Conservation (phyloP, 345 rosid species). For the Gossypium raimondii region DNA sequence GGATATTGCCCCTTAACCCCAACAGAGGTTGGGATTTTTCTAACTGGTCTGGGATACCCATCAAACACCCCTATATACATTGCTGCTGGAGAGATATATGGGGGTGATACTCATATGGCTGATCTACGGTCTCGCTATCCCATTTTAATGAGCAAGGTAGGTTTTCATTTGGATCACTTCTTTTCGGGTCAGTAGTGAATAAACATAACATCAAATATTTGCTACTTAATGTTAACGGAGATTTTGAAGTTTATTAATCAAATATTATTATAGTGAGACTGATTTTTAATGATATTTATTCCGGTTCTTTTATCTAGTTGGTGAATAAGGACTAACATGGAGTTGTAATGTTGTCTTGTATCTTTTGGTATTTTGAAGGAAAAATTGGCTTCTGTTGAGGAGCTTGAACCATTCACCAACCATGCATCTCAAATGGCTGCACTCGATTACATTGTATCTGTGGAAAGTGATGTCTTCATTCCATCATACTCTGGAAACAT, state of each 20-base stretch:
- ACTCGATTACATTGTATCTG: slow-evolving; percentile 85
- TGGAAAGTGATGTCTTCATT: slow-evolving; percentile 85
- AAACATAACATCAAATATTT: not conserved
- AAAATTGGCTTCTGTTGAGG: slow-evolving; percentile 62
- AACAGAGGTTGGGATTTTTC: slow-evolving; percentile 79
- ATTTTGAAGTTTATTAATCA: not conserved
- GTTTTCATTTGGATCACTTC: not conserved
- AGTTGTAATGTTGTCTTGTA: not conserved
- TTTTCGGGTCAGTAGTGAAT: not conserved
- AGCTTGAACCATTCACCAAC: slow-evolving; percentile 66
- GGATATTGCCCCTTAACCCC: slow-evolving; percentile 90
- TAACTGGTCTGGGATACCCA: slow-evolving; percentile 71
- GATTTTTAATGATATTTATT: not conserved
- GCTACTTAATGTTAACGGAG: not conserved
- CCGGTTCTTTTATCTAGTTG: not conserved
- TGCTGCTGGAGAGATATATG: slow-evolving; percentile 92
- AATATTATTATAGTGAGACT: not conserved
- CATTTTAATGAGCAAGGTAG: slow-evolving; percentile 72
- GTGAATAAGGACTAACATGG: not conserved
- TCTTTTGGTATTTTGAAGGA: slow-evolving; percentile 46
- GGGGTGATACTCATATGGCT: slow-evolving; percentile 70
- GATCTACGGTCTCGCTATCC: slow-evolving; percentile 60
- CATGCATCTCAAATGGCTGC: slow-evolving; percentile 95
- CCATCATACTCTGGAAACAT: slow-evolving; percentile 91
- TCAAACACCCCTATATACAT: slow-evolving; percentile 74